Evolutionary conservation across 495 filamentous ascomycete species (phyloP).

Genomic region (Penicillium daleae): DNA sequence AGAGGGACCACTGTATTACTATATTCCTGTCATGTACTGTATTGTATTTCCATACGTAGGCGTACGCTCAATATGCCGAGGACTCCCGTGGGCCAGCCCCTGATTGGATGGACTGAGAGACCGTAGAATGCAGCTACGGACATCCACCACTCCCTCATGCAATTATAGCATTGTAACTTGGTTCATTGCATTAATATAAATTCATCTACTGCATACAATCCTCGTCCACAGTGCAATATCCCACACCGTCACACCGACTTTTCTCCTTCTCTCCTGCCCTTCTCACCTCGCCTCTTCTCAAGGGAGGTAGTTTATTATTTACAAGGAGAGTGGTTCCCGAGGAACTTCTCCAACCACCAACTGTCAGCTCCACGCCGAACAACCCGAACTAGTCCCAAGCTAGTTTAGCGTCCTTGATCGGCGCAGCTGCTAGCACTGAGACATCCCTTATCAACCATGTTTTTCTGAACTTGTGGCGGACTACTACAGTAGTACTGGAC

Average conservation of each 20-base stretch:
- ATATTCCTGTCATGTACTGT: not conserved
- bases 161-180: not conserved
- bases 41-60: not conserved
- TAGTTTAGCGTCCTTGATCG: conserved; percentile 23
- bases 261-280: no score
- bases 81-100: not conserved
- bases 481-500: conserved; percentile 5
- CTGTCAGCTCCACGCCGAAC: not conserved
- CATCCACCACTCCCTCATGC: not conserved
- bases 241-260: not conserved
- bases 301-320: no score
- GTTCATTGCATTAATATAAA: not conserved
- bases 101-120: not conserved
- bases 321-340: not conserved
- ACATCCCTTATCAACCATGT: conserved; percentile 15
- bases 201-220: not conserved
- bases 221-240: not conserved
- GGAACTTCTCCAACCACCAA: not conserved
- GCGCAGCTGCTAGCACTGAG: conserved; percentile 15
- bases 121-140: not conserved
- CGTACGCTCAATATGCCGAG: no score
- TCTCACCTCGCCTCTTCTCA: no score
- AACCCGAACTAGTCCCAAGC: conserved; percentile 15
- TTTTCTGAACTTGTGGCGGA: not conserved
- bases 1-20: no score